phyloP scores from a whole-genome alignment of 179 eudicot genomes.

The Drosera spatulata region DNA sequence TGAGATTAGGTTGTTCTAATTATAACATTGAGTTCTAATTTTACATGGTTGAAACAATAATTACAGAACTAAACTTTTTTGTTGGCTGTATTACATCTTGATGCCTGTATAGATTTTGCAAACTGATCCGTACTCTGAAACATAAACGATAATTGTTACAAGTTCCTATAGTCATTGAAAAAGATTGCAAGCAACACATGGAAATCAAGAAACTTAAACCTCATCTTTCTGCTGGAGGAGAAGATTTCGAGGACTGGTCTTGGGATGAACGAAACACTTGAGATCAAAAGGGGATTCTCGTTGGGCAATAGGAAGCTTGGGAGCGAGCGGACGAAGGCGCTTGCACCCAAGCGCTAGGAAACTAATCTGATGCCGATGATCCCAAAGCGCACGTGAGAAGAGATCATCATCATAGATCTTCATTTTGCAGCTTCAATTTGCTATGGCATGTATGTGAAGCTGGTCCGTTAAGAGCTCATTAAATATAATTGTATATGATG shows the following conservation, averaged over 20 bases:
- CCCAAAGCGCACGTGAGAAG: conserved; percentile 67
- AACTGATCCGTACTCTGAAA: too few species aligned
- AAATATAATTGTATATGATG: conserved; percentile 17
- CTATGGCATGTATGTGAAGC: too few species aligned
- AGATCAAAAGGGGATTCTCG: conserved; percentile 35
- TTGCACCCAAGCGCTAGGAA: conserved; percentile 63
- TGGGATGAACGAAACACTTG: conserved; percentile 69
- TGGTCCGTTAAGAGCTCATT: conserved; percentile 14
- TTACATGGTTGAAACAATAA: too few species aligned
- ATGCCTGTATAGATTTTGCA: too few species aligned
- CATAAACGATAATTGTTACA: too few species aligned
- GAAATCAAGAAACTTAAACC: conserved; percentile 20
- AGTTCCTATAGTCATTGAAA: too few species aligned
- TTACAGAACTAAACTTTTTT: too few species aligned
- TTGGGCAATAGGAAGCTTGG: conserved; percentile 22
- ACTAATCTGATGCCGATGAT: conserved; percentile 17
- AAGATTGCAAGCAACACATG: too few species aligned
- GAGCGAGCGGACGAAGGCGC: conserved; percentile 58
- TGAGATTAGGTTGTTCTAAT: too few species aligned
- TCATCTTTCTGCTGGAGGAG: conserved; percentile 19
- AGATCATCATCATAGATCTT: conserved; percentile 75
- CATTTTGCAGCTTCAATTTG: too few species aligned
- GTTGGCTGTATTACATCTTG: too few species aligned
- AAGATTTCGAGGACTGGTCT: conserved; percentile 29
- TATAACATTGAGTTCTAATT: too few species aligned